A percentile compares a stretch with the other conserved stretches of the same genome.
phyloP scores from a whole-genome alignment of 768 basidiomycete genomes.

The Tulasnella sp. region DNA sequence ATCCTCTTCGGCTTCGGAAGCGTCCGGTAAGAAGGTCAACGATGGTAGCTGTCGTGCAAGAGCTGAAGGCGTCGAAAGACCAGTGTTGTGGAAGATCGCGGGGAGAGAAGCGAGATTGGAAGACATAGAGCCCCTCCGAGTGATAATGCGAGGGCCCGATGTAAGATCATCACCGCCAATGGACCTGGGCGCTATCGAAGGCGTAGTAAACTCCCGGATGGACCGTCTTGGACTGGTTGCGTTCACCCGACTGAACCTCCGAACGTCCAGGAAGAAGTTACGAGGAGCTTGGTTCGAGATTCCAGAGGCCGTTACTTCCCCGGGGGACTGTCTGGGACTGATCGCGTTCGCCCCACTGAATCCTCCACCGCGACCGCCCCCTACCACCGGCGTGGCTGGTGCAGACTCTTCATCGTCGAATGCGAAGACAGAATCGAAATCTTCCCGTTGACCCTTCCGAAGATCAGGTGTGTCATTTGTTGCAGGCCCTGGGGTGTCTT shows the following conservation, averaged over 20 bases:
- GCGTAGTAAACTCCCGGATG: too few relatives aligned
- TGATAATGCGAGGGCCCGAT: neutral
- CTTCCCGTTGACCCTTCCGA: conserved; percentile 13
- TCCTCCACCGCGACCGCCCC: too few relatives aligned
- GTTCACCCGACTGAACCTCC: too few relatives aligned
- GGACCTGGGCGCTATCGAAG: too few relatives aligned
- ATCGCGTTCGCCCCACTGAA: too few relatives aligned
- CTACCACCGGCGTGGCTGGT: conserved; percentile 11
- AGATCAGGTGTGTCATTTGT: conserved; percentile 27
- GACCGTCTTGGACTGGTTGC: too few relatives aligned
- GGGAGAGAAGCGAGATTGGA: conserved; percentile 11
- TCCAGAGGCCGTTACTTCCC: too few relatives aligned
- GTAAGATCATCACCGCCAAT: too few relatives aligned
- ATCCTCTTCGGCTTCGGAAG: neutral
- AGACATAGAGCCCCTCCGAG: conserved; percentile 1
- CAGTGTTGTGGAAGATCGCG: conserved; percentile 23
- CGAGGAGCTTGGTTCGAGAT: too few relatives aligned
- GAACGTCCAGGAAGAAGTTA: too few relatives aligned
- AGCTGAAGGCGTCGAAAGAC: conserved; percentile 16
- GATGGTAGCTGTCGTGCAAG: neutral
- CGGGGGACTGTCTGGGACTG: too few relatives aligned
- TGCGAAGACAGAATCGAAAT: conserved; percentile 10
- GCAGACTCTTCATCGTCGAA: conserved; percentile 3
- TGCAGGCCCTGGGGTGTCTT: conserved; percentile 28
- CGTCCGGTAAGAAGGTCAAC: neutral